phyloP scores from a whole-genome alignment of 2,329 filamentous ascomycete species.

The Paecilomyces niveus region DNA sequence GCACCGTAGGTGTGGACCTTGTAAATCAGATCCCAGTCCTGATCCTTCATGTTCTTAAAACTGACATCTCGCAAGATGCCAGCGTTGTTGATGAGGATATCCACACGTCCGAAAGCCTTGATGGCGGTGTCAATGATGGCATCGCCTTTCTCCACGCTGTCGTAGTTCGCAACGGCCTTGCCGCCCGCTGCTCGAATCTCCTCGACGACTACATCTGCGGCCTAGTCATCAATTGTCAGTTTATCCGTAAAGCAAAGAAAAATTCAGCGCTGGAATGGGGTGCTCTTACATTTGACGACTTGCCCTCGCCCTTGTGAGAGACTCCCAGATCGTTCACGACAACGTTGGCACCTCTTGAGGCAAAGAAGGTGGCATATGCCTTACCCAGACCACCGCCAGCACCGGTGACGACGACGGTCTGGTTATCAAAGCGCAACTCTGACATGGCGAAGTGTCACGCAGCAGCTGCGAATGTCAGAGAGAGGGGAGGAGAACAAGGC shows the following conservation, averaged over 20 bases:
- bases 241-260: neutral
- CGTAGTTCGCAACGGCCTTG: slow-evolving; percentile 96
- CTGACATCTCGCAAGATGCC: slow-evolving; percentile 90
- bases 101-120: slow-evolving; percentile 59
- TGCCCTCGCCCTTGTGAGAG: slow-evolving; percentile 88
- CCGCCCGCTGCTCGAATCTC: slow-evolving; percentile 70
- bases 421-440: slow-evolving; percentile 76
- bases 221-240: slow-evolving; percentile 39
- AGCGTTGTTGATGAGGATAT: slow-evolving; percentile 95
- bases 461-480: neutral
- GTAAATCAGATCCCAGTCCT: slow-evolving; percentile 94
- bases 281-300: slow-evolving; percentile 68
- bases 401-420: slow-evolving; percentile 83
- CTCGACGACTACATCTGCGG: slow-evolving; percentile 42
- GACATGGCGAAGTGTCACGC: slow-evolving; percentile 41
- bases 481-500: neutral
- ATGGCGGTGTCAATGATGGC: slow-evolving; percentile 69
- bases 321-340: slow-evolving; percentile 95
- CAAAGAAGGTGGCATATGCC: slow-evolving; percentile 84
- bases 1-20: slow-evolving; percentile 87
- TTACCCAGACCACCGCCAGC: slow-evolving; percentile 76
- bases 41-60: slow-evolving; percentile 98
- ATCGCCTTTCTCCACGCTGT: slow-evolving; percentile 75
- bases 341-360: slow-evolving; percentile 81
- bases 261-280: neutral